Evolutionary conservation across 2,329 filamentous ascomycete genomes (phyloP), one percentile per base, ranked within the genome.

Genomic region (Xylaria arbuscula): DNA sequence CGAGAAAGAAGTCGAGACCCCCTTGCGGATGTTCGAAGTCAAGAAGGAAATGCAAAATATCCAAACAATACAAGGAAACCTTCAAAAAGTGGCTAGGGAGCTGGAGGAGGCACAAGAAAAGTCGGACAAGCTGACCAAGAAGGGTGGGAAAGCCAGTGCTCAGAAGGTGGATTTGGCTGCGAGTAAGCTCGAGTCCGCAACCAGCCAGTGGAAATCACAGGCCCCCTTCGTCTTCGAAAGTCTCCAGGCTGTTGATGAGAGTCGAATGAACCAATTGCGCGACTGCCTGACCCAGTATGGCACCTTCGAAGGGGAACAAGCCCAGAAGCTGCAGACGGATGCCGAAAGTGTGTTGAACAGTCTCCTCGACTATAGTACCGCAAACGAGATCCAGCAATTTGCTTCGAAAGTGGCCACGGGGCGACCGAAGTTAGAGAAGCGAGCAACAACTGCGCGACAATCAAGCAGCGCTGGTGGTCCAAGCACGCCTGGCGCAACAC

Each of bases 191-290:
- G 92, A 97, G 71, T 89, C 89, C 68, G 91, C 93, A n/a, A 88
- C 86, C 53, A 87, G 91, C 72, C 92, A 97, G 78, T 99, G 96
- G 96, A 91, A 97, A 64, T 94, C 93, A 0, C 94, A 97, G 79
- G 93, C 96, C 15, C 96, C 96, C 0, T 98, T 93, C 80, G 92
- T 98, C 69, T 98, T 97, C 77, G 96, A 99, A 81, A 92, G 91
- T 69, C 87, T 99, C 32, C 96, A 99, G 79, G 91, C 93, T 6
- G 84, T 97, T 38, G 96, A 99, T 77, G 96, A 99, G 82, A 90
- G 88, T 74, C 89, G 96, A 64, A 84, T 97, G 73, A 97, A 98
- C 79, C 92, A 97, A 76, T 85, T 99, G 67, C 92, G 95, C 70
- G 95, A 98, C 80, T 88, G 93, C 48, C 86, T 99, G 68, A 98